These are phyloP conservation scores for Suillus spraguei DNA, from an alignment of 768 basidiomycete genomes.

Conservation along the genomic window DNA sequence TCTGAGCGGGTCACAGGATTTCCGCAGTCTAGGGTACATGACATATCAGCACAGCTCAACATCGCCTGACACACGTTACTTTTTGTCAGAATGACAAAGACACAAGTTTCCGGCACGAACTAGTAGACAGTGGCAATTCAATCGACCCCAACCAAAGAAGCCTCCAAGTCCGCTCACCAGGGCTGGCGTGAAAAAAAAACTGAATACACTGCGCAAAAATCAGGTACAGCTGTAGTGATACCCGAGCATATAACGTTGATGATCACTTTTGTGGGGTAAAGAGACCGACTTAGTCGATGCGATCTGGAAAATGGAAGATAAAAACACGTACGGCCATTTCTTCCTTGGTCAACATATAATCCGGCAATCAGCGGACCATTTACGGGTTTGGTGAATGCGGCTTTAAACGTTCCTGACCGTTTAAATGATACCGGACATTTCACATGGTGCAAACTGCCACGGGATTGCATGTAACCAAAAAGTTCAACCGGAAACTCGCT, in stretches of 20 bases:
- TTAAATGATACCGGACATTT: neutral
- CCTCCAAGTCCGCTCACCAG: neutral
- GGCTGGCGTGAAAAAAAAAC: neutral
- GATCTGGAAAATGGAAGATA: neutral
- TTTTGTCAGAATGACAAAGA: neutral
- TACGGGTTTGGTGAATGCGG: neutral
- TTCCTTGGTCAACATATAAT: neutral
- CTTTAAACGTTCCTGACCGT: neutral
- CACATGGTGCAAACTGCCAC: neutral
- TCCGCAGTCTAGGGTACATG: neutral
- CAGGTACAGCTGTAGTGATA: neutral
- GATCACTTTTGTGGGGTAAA: slow-evolving; percentile 3
- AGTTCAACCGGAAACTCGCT: neutral
- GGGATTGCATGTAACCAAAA: neutral
- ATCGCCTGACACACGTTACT: neutral
- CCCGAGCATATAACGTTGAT: neutral
- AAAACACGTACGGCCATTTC: neutral
- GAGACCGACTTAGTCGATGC: neutral
- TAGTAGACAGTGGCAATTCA: neutral
- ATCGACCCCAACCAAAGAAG: neutral
- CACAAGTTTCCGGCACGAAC: too few relatives aligned
- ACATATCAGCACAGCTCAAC: neutral
- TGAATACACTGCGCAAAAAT: neutral
- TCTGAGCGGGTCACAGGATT: neutral
- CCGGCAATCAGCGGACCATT: neutral